Base-by-base conservation (phyloP, 768 basidiomycete species). In the Leccinum fibrillosum region DNA sequence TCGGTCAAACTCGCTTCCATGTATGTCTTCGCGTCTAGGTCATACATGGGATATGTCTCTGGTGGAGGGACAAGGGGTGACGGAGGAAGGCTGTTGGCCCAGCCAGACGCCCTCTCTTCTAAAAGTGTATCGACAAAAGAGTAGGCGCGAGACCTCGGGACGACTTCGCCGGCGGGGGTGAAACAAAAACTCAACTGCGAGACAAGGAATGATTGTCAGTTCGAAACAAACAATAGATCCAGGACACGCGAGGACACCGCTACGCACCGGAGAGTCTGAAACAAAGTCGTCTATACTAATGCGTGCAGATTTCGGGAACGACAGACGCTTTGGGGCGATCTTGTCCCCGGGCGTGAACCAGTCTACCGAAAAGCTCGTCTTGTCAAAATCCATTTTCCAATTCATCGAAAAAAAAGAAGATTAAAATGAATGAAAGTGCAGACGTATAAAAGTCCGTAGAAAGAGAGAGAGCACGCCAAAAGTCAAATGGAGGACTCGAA, bases 261-360 rank as follows among this genome's bases (percentile, higher is more conserved):
- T 8, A 63, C 71, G 0, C 56, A 72, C 72, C 42, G 66, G 71
- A 0, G 69, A 63, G 42, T 66, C 67, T 48, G 73, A 59, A 56
- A 62, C 64, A 53, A 68, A 56, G 58, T 72, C 72, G 47, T 72
- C 72, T 28, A 68, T 54, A 51, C 69, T 74, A 11, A 71, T 72
- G 58, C 67, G 62, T 54, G 64, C 68, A 13, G 72, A 74, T 53
- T 63, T 74, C n/a, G 71, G 73, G 35, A 73, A 73, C 5, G 73
- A 72, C 17, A 73, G 61, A 10, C 69, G 73, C 25, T 69, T 64
- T 28, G 63, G 61, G 5, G 55, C 56, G 42, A 56, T 69, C 49
- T 49, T 66, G 55, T 69, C 72, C n/a, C 67, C 65, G 11, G 71
- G 67, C 15, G 64, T 68, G 53, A 63, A 73, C 62, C 67, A 71